Base-by-base conservation (phyloP, 2,329 filamentous ascomycete genomes). In the Pleochaeta shiraiana region DNA sequence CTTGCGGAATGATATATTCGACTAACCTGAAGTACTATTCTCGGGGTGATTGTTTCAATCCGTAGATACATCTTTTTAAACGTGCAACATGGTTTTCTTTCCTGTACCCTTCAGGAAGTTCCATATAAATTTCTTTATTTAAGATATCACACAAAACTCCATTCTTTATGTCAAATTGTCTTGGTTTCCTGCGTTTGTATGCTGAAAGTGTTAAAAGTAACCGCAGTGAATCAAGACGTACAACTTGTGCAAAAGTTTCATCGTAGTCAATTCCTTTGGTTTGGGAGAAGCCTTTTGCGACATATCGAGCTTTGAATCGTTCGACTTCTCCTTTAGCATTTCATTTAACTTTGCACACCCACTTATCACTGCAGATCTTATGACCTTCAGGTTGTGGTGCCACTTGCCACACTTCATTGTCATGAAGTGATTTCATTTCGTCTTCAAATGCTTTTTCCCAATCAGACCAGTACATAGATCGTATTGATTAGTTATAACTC, bases 381-480 rank as follows among this genome's bases (percentile, higher is more conserved):
- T 31, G 57, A 28, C 31, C 31, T 61, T 37, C 24, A 61, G 57
- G 33, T 37, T 31, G 31, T 19, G 57, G 28, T 28, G 37, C 57
- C 12, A 37, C 28, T 21, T 61, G 30, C 31, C 57, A 61, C 6
- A 61, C 57, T 5, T 39, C n/a, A 30, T 61, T 37, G 19, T 61
- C 57, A 24, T 61, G 30, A 39, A 61, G 33, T 9, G 57, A 61
- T 39, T 2, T 24, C 33, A 61, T 61, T 37, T 61, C 57, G n/a
- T 61, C 57, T 34, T 61, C 57, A 24, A 61, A 61, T 34, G 30
- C 57, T 37, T 61, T 61, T 61, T 61, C 28, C 57, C 30, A 61
- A 9, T 61, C 30, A 61, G 57, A 34, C 57, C 57, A 61, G 12
- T 61, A 37, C 7, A n/a, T 28, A 28, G 57, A 61, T 6, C 14